Evolutionary conservation across 257 asterid species (phyloP), one percentile per base, ranked within the genome.

Genomic region (Anisodus tanguticus): DNA sequence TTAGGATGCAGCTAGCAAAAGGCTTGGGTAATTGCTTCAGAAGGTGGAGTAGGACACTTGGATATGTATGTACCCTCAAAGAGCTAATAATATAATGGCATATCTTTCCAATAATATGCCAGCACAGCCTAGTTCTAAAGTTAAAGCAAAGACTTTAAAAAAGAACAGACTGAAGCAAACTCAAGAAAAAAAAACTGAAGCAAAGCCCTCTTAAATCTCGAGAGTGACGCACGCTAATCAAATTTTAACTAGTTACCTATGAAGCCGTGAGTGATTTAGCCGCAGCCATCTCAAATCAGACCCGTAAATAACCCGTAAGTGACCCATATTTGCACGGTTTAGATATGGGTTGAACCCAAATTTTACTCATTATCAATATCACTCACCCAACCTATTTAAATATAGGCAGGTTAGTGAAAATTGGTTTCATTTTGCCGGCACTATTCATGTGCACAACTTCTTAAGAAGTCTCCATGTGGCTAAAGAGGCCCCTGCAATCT

Each of bases 301-400:
- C 51, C 22, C 10, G 3, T 58, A 17, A 17, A 16, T 58, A 58
- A 58, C 64, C 26, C 22, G 1, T 37, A 51, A 68, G 51, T 68
- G 51, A 68, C 51, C 76, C 7, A 68, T 37, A 59, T 68, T 68
- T 68, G 7, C 72, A 16, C 26, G 8, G 53, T 39, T 68, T 37
- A 37, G 37, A 37, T 67, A 37, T 67, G 76, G 74, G 19, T 15
- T 31, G 71, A 67, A 37, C 76, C 22, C 76, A 37, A 67, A 37
- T 15, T 67, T 35, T 17, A 37, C 76, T 5, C 49, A 67, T 35
- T 67, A 37, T 37, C 51, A 67, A 37, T 7, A 7, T 37, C 22
- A 67, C 51, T 67, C 71, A 35, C 51, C 39, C 76, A 67, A 67
- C 76, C 76, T 67, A 67, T 37, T 67, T 15, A 68, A 37, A 37